phyloP scores from a whole-genome alignment of 78 protist species.

The Trichosphaerium sp. region DNA sequence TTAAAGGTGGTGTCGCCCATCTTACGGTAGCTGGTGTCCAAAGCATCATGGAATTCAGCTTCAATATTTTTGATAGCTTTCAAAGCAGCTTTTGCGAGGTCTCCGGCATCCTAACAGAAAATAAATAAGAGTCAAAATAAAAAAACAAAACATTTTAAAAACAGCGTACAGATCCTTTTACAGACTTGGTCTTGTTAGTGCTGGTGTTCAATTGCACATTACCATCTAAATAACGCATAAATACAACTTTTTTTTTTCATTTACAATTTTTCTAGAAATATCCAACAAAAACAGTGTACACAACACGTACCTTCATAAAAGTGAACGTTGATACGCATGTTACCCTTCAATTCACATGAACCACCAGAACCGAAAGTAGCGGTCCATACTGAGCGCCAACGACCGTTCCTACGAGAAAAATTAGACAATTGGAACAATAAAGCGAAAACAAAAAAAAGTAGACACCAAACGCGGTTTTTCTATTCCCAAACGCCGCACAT shows the following conservation, averaged over 20 bases:
- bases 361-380: slow-evolving; percentile 14
- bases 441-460: no score
- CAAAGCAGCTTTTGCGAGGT: slow-evolving; percentile 25
- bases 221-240: slow-evolving; percentile 60
- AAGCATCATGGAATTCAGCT: slow-evolving; percentile 17
- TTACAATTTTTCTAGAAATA: no score
- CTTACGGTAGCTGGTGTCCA: slow-evolving; percentile 37
- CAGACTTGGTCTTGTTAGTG: slow-evolving; percentile 19
- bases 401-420: slow-evolving; percentile 24
- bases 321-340: slow-evolving; percentile 45
- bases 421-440: not conserved
- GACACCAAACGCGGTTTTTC: not conserved
- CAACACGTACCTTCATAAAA: slow-evolving; percentile 22
- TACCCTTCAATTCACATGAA: slow-evolving; percentile 20
- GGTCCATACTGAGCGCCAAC: slow-evolving; percentile 60
- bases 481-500: not conserved
- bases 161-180: slow-evolving; percentile 2
- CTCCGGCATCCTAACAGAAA: slow-evolving; percentile 13
- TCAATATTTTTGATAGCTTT: slow-evolving; percentile 41
- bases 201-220: slow-evolving; percentile 59
- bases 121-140: not conserved
- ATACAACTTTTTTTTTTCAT: no score
- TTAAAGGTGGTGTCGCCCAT: slow-evolving; percentile 60
- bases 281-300: no score
- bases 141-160: not conserved